Evolutionary conservation across 106 monocot species (phyloP), one percentile per base, ranked within the genome.

Genomic region (Dioscorea dumetorum): DNA sequence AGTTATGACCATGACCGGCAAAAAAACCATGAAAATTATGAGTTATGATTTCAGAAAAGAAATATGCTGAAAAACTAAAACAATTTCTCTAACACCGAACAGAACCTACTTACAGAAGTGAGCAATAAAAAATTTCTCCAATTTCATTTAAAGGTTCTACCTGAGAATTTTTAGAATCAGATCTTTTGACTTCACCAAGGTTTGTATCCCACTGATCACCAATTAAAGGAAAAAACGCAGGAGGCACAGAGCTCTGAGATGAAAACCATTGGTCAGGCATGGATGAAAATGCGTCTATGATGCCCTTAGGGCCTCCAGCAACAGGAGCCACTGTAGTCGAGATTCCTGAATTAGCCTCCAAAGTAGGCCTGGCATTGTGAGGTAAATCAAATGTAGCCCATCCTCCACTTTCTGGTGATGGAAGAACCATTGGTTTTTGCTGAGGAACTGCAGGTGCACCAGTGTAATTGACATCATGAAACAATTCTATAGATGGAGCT

Each of bases 381-480:
- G 77, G 66, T 35, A 76, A 66, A 59, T 91, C 91, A 77, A 95
- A 95, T 65, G 79, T 86, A 67, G 95, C 95, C 95, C 95, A 95
- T 17, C 88, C 82, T 50, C 63, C 76, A 82, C 76, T 80, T 69
- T 84, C 81, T 24, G 67, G 22, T 17, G 49, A 72, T 58, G 72
- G 67, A 64, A 58, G 41, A 23, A 58, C 67, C 4, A 48, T 8
- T 48, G 76, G 1, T 0, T 69, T 69, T 52, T 77, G 68, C 20
- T 78, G 68, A 63, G 67, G 32, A 19, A 57, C 14, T 12, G 49
- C 33, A 18, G 77, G 67, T 20, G 73, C 68, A 58, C 76, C 61
- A 34, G 65, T 81, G 35, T 83, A 50, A 71, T 22, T 69, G 60
- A 69, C 24, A 67, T 71, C 70, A 63, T 82, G 74, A 82, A 86